Evolutionary conservation across 2,329 filamentous ascomycete genomes (phyloP).

Genomic region (Penicillium concentricum): DNA sequence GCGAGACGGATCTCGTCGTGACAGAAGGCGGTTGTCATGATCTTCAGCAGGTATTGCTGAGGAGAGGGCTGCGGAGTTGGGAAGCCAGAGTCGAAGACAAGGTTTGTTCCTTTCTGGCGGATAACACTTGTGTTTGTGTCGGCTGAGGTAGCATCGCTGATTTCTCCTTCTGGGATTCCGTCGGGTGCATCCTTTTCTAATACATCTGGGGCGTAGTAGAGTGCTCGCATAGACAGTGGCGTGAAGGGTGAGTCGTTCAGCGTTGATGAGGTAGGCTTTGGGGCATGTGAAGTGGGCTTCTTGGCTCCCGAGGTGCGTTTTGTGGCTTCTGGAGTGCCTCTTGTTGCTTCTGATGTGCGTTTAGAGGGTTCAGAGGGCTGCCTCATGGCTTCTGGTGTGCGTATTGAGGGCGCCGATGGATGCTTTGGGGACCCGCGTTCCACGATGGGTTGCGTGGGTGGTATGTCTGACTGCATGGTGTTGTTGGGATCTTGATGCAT

Average conservation of each 20-base stretch:
- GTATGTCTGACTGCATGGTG: constrained; percentile 5
- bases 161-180: constrained; percentile 9
- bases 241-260: constrained; percentile 39
- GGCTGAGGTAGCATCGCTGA: constrained; percentile 9
- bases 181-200: not conserved
- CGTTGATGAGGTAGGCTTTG: constrained; percentile 27
- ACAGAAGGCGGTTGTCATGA: constrained; percentile 40
- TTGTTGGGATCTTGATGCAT: constrained; percentile 2
- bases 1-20: constrained; percentile 38
- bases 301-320: not conserved
- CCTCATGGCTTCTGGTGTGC: not conserved
- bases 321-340: not conserved
- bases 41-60: constrained; percentile 44
- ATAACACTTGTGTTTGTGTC: constrained; percentile 8
- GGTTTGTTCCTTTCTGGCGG: constrained; percentile 25
- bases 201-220: constrained; percentile 32
- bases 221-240: constrained; percentile 39
- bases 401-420: not conserved
- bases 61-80: constrained; percentile 37
- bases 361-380: not conserved
- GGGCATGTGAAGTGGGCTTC: constrained; percentile 8
- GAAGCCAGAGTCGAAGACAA: constrained; percentile 36
- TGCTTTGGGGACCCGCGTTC: not conserved
- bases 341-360: not conserved
- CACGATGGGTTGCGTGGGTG: constrained; percentile 1